Base-by-base conservation (phyloP, 495 filamentous ascomycete genomes). In the Aspergillus kassunensis region DNA sequence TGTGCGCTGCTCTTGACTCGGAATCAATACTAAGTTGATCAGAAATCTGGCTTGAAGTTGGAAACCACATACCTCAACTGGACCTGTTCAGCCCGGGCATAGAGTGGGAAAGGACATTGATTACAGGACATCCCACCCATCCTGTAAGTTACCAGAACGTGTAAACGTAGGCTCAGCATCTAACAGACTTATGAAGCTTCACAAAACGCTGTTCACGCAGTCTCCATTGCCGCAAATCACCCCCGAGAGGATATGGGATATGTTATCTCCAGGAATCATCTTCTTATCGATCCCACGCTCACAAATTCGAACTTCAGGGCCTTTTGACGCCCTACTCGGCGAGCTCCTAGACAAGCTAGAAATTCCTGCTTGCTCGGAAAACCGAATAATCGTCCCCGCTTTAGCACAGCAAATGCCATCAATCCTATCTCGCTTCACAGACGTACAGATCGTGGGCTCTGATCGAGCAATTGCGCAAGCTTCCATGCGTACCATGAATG, bases 81-180 rank as follows among this genome's bases (percentile, higher is more conserved):
- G 13, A 13, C 18, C 18, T 52, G 5, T 20, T 54, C 5, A 16
- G n/a, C 5, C n/a, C 33, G 3, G 46, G 51, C 1, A 34, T 46
- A 10, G 41, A 33, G 2, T 63, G 61, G 57, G 61, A 63, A 27
- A 29, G 46, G 35, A 34, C 61, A 2, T 31, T 60, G 48, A 39
- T 63, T 7, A 54, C 40, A n/a, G 61, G 61, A 6, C 61, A 63
- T 54, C 61, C 61, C 18, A 56, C n/a, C 25, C 61, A 63, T 54
- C 61, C 57, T 10, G 61, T 63, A 53, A 1, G 25, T 15, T 18
- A 15, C 2, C 29, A 35, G 16, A 20, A 16, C n/a, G n/a, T 27
- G 3, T 37, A 13, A 16, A 3, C 23, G n/a, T 51, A 13, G n/a
- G 12, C 23, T 25, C 21, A 40, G 11, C 1, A 18, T 2, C 37